Evolutionary conservation across 768 basidiomycete genomes (phyloP).

Genomic region (Amanita molliuscula): DNA sequence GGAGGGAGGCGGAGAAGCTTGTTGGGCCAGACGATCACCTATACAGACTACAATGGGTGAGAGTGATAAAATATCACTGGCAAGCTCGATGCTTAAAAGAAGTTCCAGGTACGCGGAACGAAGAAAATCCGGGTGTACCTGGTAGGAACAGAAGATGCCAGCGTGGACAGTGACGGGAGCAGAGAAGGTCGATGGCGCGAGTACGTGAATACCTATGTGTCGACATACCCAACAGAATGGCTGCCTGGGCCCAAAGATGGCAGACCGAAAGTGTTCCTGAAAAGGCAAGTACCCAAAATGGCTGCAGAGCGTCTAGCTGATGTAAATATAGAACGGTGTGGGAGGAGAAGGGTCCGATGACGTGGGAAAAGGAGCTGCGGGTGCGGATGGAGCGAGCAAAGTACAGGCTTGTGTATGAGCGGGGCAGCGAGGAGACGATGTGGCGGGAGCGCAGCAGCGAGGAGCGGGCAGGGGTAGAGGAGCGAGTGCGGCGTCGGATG

Average conservation of each 20-base stretch:
- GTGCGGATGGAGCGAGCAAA: conserved; percentile 48
- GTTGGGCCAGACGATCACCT: conserved; percentile 68
- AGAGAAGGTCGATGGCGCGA: conserved; percentile 54
- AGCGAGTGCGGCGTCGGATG: conserved; percentile 29
- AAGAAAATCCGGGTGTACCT: conserved; percentile 53
- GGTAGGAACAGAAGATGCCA: conserved; percentile 53
- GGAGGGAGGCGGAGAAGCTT: conserved; percentile 69
- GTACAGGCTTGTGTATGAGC: conserved; percentile 66
- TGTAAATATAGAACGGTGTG: conserved; percentile 45
- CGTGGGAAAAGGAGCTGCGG: conserved; percentile 26
- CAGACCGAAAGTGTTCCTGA: conserved; percentile 36
- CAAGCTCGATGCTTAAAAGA: conserved; percentile 7
- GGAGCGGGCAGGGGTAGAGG: conserved; percentile 20
- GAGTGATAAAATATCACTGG: conserved; percentile 14
- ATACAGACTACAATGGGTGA: conserved; percentile 74
- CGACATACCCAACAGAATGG: conserved; percentile 68
- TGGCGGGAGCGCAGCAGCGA: conserved; percentile 27
- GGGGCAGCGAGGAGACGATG: conserved; percentile 48
- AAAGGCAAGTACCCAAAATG: conserved; percentile 34
- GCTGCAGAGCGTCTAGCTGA: neutral
- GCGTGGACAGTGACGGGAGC: conserved; percentile 43
- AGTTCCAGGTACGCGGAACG: conserved; percentile 38
- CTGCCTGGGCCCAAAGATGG: conserved; percentile 29
- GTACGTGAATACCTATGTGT: conserved; percentile 66
- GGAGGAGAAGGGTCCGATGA: conserved; percentile 31